These are phyloP conservation scores for Priceomyces haplophilus DNA, from an alignment of 805 yeast species.

Conservation along the genomic window DNA sequence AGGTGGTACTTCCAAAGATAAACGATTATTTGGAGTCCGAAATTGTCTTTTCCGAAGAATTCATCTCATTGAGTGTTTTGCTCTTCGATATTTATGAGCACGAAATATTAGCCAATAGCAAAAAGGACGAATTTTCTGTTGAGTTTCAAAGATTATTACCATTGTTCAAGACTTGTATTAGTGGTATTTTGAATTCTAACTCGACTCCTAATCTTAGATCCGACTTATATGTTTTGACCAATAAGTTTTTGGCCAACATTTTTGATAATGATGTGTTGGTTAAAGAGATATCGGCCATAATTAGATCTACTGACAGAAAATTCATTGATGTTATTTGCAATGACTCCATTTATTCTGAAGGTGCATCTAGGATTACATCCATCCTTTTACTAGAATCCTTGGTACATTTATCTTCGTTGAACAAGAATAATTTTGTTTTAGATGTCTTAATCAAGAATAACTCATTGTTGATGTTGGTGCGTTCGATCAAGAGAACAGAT, in stretches of 20 bases:
- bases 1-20: conserved; percentile 70
- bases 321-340: conserved; percentile 64
- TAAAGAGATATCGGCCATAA: conserved; percentile 48
- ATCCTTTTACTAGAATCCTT: conserved; percentile 70
- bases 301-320: conserved; percentile 57
- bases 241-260: conserved; percentile 57
- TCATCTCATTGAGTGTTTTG: conserved; percentile 72
- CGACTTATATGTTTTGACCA: conserved; percentile 73
- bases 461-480: conserved; percentile 59
- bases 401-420: conserved; percentile 51
- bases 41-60: conserved; percentile 65
- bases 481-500: conserved; percentile 68
- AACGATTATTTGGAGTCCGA: conserved; percentile 70
- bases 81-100: conserved; percentile 60
- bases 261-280: conserved; percentile 40
- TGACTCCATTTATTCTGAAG: conserved; percentile 80
- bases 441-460: conserved; percentile 64
- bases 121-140: conserved; percentile 16
- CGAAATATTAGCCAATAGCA: conserved; percentile 16
- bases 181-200: conserved; percentile 68
- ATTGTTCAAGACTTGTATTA: conserved; percentile 68
- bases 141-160: conserved; percentile 56
- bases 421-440: conserved; percentile 54
- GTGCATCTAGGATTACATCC: conserved; percentile 70
- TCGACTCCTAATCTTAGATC: conserved; percentile 69